These are phyloP conservation scores for Phytophthora pistaciae DNA, from an alignment of 352 stramenopile species.

Conservation along the genomic window DNA sequence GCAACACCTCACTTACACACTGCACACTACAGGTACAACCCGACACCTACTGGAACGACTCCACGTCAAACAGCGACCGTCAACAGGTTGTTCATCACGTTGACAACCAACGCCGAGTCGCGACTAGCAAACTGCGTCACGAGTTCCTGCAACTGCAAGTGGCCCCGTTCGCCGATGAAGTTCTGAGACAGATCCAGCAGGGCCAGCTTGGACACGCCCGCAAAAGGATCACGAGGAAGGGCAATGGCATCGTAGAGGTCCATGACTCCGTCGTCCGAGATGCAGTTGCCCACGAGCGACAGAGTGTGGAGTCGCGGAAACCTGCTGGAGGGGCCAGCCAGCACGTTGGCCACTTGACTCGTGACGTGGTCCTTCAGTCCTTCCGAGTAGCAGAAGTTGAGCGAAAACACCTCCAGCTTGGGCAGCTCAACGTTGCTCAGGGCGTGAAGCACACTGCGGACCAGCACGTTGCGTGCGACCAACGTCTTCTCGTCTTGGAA, in stretches of 20 bases:
- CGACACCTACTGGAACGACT: slow-evolving; percentile 12
- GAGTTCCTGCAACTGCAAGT: slow-evolving; percentile 50
- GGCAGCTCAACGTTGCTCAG: slow-evolving; percentile 35
- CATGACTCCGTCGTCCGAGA: slow-evolving; percentile 57
- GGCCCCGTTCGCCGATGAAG: slow-evolving; percentile 63
- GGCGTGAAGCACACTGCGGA: slow-evolving; percentile 42
- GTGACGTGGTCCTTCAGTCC: slow-evolving; percentile 62
- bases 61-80: not conserved
- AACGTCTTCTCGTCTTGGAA: slow-evolving; percentile 50
- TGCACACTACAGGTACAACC: not conserved
- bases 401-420: slow-evolving; percentile 37
- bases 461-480: slow-evolving; percentile 49
- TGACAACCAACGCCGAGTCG: slow-evolving; percentile 33
- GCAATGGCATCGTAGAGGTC: slow-evolving; percentile 47
- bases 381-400: slow-evolving; percentile 62
- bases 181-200: slow-evolving; percentile 59
- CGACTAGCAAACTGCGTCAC: slow-evolving; percentile 35
- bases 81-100: slow-evolving; percentile 51
- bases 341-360: slow-evolving; percentile 41
- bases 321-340: slow-evolving; percentile 33
- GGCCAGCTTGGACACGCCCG: slow-evolving; percentile 9
- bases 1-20: not conserved
- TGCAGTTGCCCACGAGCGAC: slow-evolving; percentile 60
- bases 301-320: slow-evolving; percentile 49
- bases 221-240: slow-evolving; percentile 3